A percentile compares a stretch with the other conserved stretches of the same genome.
Evolutionary conservation across 306 rosid species (phyloP).

Genomic region (Dalbergia cochinchinensis): DNA sequence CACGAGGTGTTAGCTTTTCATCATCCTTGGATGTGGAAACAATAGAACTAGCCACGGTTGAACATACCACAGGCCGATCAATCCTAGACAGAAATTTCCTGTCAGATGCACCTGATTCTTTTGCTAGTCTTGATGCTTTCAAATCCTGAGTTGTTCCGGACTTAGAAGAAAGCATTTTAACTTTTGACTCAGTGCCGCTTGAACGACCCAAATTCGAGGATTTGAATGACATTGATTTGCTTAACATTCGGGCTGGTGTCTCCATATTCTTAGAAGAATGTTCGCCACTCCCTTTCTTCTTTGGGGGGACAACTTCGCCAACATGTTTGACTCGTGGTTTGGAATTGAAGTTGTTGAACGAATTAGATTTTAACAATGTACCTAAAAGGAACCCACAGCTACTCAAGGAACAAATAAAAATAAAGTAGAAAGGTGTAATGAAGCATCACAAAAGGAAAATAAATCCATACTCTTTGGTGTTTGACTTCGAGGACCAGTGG

Average conservation of each 20-base stretch:
- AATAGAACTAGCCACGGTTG: slow-evolving; percentile 59
- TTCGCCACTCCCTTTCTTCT: slow-evolving; percentile 69
- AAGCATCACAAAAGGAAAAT: slow-evolving; percentile 25
- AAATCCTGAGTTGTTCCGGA: slow-evolving; percentile 58
- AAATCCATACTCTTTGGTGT: slow-evolving; percentile 57
- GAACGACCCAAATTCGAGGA: slow-evolving; percentile 58
- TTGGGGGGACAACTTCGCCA: slow-evolving; percentile 67
- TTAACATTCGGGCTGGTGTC: slow-evolving; percentile 58
- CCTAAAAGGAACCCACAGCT: slow-evolving; percentile 54
- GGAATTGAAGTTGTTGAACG: slow-evolving; percentile 67
- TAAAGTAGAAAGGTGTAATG: slow-evolving; percentile 4
- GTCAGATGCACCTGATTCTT: slow-evolving; percentile 69
- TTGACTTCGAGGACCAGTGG: slow-evolving; percentile 56
- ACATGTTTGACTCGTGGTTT: slow-evolving; percentile 73
- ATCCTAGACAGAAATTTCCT: slow-evolving; percentile 65
- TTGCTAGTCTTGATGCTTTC: slow-evolving; percentile 69
- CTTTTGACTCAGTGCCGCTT: slow-evolving; percentile 68
- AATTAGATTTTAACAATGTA: slow-evolving; percentile 72
- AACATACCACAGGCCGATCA: slow-evolving; percentile 64
- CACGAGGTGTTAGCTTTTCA: slow-evolving; percentile 61
- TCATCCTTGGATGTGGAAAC: slow-evolving; percentile 67
- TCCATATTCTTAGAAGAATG: slow-evolving; percentile 62
- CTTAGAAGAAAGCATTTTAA: slow-evolving; percentile 69
- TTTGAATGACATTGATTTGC: slow-evolving; percentile 80
- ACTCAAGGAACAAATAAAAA: background rate